Evolutionary conservation across 257 asterid species (phyloP).

Genomic region (Nyctanthes arbortristis): DNA sequence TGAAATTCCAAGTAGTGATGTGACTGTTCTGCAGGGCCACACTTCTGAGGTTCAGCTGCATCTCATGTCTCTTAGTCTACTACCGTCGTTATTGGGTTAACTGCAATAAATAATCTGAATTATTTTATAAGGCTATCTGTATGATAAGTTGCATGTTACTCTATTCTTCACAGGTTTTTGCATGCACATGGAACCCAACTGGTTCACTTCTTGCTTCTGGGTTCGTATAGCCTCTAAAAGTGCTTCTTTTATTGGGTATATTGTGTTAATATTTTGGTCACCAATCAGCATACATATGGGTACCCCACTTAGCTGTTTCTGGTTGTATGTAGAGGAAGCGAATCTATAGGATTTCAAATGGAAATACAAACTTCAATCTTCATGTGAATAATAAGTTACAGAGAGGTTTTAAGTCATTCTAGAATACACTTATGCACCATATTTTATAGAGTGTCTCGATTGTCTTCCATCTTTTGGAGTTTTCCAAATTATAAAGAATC

Average conservation of each 20-base stretch:
- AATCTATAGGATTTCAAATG: not conserved
- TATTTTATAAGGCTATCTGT: conserved; percentile 9
- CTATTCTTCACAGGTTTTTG: conserved; percentile 73
- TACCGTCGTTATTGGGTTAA: not conserved
- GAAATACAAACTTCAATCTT: not conserved
- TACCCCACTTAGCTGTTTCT: not conserved
- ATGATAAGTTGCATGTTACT: conserved; percentile 25
- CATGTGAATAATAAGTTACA: not conserved
- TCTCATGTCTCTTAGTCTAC: conserved; percentile 2
- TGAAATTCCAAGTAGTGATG: conserved; percentile 73
- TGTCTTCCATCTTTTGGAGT: not conserved
- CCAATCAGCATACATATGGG: not conserved
- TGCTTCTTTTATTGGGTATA: not conserved
- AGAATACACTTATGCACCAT: not conserved
- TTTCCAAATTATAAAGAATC: not conserved
- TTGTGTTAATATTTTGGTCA: not conserved
- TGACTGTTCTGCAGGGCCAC: conserved; percentile 87
- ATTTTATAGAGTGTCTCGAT: not conserved
- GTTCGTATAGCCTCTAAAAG: conserved; percentile 44
- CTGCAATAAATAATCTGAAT: conserved; percentile 13
- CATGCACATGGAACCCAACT: conserved; percentile 96
- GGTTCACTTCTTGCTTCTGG: conserved; percentile 99
- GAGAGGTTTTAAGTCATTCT: not conserved
- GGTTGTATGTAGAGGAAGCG: too few species aligned
- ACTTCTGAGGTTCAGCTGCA: conserved; percentile 78